A percentile compares a stretch with the other conserved stretches of the same genome.
phyloP scores from a whole-genome alignment of 306 rosid species.

The Biancaea sappan region DNA sequence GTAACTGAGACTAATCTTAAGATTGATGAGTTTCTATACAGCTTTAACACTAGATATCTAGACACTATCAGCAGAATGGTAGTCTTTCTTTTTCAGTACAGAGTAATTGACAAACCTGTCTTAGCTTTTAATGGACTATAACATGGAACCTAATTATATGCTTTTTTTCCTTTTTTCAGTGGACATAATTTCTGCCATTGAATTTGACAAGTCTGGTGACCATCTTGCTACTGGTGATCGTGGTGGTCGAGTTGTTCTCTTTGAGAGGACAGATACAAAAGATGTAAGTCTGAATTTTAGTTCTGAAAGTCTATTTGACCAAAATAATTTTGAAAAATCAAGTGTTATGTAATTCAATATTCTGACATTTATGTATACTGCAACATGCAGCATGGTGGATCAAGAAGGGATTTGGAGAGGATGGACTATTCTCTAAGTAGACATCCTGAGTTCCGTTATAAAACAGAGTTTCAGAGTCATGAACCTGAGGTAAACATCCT shows the following conservation, averaged over 20 bases:
- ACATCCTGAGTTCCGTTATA: constrained; percentile 98
- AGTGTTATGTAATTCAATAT: constrained; percentile 25
- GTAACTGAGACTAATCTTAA: background rate
- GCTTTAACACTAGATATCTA: background rate
- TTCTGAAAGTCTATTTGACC: constrained; percentile 4
- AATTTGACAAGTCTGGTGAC: constrained; percentile 95
- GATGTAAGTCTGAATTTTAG: constrained; percentile 63
- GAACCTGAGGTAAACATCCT: constrained; percentile 80
- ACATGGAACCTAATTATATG: constrained; percentile 31
- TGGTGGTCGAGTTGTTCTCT: constrained; percentile 99
- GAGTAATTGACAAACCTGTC: constrained; percentile 21
- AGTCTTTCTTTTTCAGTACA: background rate
- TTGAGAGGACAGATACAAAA: constrained; percentile 95
- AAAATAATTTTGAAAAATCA: constrained; percentile 8
- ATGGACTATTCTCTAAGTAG: constrained; percentile 74
- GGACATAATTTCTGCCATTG: constrained; percentile 98
- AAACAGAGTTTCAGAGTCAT: constrained; percentile 99
- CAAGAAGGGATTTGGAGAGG: constrained; percentile 86
- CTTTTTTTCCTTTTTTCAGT: constrained; percentile 59
- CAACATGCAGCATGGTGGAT: constrained; percentile 73
- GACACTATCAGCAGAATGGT: background rate
- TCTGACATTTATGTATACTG: constrained; percentile 37
- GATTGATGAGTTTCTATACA: background rate
- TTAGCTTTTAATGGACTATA: constrained; percentile 29
- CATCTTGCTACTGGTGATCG: constrained; percentile 99